Conservation (phyloP, 2,329 filamentous ascomycete species). For the Stromatinia cepivora region DNA sequence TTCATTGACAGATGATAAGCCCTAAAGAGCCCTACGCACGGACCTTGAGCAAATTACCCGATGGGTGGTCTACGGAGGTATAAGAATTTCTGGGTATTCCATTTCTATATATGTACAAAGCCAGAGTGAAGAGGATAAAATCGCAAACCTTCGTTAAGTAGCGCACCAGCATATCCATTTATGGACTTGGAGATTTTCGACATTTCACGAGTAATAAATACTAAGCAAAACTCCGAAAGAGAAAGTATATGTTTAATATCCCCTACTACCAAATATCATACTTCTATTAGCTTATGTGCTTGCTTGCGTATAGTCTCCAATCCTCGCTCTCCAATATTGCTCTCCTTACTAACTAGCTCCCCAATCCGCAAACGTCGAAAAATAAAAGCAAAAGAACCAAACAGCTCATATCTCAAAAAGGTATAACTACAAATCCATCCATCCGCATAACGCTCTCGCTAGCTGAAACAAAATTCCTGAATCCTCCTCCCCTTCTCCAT, state of each 20-base stretch:
- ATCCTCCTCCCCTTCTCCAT: background rate
- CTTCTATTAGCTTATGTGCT: background rate
- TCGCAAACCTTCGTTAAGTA: too few relatives aligned
- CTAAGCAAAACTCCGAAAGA: too few relatives aligned
- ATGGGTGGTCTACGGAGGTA: too few relatives aligned
- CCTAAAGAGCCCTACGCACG: too few relatives aligned
- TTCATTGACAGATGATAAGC: too few relatives aligned
- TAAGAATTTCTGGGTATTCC: too few relatives aligned
- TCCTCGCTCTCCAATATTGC: background rate
- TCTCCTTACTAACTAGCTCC: background rate
- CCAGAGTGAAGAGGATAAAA: too few relatives aligned
- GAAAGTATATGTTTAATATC: background rate
- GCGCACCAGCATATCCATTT: too few relatives aligned
- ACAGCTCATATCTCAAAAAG: conserved; percentile 8
- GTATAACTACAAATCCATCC: conserved; percentile 18
- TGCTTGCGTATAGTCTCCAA: background rate
- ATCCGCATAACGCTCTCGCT: conserved; percentile 17
- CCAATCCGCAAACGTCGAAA: background rate
- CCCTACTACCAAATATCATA: background rate
- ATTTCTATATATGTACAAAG: too few relatives aligned
- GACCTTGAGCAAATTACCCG: too few relatives aligned
- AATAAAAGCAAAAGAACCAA: background rate
- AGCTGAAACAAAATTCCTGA: background rate
- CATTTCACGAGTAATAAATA: too few relatives aligned
- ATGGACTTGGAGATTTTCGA: too few relatives aligned